Percentiles rank a stretch among this genome's conserved stretches.
Conservation (phyloP, 495 filamentous ascomycete species). For the Talaromyces borbonicus region DNA sequence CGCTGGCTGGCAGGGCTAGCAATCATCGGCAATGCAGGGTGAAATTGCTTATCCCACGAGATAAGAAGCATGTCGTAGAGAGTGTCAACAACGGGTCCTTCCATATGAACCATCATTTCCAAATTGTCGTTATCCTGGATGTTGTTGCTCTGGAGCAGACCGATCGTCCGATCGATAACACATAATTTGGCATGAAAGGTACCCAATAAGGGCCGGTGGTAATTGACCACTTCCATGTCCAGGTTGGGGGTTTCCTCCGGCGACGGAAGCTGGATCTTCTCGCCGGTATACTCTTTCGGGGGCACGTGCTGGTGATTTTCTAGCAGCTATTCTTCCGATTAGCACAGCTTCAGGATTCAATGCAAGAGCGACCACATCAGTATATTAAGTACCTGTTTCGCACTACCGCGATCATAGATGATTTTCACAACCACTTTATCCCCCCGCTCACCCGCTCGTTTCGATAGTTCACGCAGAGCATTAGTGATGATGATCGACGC, state of each 20-base stretch:
- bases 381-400: slow-evolving; percentile 37
- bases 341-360: background rate
- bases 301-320: slow-evolving; percentile 53
- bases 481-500: slow-evolving; percentile 57
- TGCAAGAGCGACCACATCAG: background rate
- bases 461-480: slow-evolving; percentile 58
- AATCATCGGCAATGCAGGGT: slow-evolving; percentile 51
- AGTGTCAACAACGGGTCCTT: slow-evolving; percentile 66
- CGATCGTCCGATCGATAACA: slow-evolving; percentile 61
- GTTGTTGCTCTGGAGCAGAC: slow-evolving; percentile 63
- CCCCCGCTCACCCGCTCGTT: slow-evolving; percentile 48
- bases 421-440: slow-evolving; percentile 57
- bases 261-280: slow-evolving; percentile 47
- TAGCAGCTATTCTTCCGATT: slow-evolving; percentile 23
- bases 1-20: slow-evolving; percentile 36
- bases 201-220: slow-evolving; percentile 59
- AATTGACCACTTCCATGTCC: slow-evolving; percentile 65
- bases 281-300: slow-evolving; percentile 45
- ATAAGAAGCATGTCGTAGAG: slow-evolving; percentile 64
- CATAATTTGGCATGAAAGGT: slow-evolving; percentile 74
- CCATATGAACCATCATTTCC: slow-evolving; percentile 71
- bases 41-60: slow-evolving; percentile 55
- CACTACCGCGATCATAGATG: slow-evolving; percentile 62
- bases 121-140: slow-evolving; percentile 70
- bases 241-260: slow-evolving; percentile 57